Base-by-base conservation (phyloP, 768 basidiomycete genomes). In the Collybiopsis confluens region DNA sequence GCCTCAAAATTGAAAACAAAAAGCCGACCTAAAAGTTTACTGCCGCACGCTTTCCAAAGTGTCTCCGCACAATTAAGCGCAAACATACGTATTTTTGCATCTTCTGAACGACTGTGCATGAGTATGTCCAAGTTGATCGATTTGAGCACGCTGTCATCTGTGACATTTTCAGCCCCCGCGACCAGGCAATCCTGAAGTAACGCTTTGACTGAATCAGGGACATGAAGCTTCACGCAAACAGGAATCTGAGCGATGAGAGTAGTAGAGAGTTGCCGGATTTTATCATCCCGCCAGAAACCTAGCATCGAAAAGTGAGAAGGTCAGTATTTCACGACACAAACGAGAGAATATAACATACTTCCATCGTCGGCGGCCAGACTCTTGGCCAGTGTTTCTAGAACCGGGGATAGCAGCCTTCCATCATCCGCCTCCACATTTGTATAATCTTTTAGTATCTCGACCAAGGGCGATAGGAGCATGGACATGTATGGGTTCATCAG, bases 251-350 rank as follows among this genome's bases (percentile, higher is more conserved):
- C 72, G 4, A 89, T 73, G 27, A 94, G 58, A 1, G 80, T 71
- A 4, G 79, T 68, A 4, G 81, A 65, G 6, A 95, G 70, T 51
- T 81, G 78, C 7, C 82, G 77, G 21, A 92, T 66, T 58, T 87
- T 88, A 62, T 91, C 86, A 57, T 91, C 88, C 2, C 89, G 83
- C 95, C 95, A 98, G 78, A 90, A 97, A 9, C 75, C 94, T 95
- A 58, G 28, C 50, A 16, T 10, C 8, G 20, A 20, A 33, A 1
- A 35, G 4, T 23, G 15, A 15, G n/a, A 54, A 45, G 45, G 40
- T n/a, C 4, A 9, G n/a, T 15, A 35, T 6, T 47, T 56, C 28
- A 11, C 20, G 42, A 49, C 24, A 4, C 35, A 13, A 26, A 38
- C 18, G 44, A 58, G 30, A 24, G 42, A 28, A n/a, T 24, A 44